phyloP scores from a whole-genome alignment of 2,329 filamentous ascomycete genomes.

The Diaporthe nobilis region DNA sequence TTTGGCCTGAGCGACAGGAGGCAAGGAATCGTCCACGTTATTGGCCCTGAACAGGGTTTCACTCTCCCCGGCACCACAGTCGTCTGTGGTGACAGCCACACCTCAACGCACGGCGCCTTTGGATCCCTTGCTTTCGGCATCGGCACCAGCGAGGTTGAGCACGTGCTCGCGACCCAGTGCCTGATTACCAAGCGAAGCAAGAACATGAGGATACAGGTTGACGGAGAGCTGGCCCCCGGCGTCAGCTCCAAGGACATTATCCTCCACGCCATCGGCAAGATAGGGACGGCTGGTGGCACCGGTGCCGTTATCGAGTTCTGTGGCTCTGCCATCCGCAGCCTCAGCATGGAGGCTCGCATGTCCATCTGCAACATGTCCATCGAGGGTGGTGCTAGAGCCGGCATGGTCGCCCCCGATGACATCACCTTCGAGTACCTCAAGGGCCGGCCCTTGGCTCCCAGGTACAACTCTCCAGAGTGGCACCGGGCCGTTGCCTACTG shows the following conservation, averaged over 20 bases:
- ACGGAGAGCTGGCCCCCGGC: conserved; percentile 89
- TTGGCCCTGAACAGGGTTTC: conserved; percentile 98
- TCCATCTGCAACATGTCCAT: conserved; percentile 99
- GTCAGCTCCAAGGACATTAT: conserved; percentile 98
- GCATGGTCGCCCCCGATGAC: conserved; percentile 97
- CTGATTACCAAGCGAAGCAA: conserved; percentile 95
- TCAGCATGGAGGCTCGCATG: conserved; percentile 98
- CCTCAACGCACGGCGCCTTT: conserved; percentile 97
- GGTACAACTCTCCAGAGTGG: conserved; percentile 88
- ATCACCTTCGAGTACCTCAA: conserved; percentile 96
- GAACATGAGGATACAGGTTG: conserved; percentile 98
- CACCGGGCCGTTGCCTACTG: conserved; percentile 90
- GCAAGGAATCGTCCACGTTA: conserved; percentile 98
- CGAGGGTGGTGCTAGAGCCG: conserved; percentile 93
- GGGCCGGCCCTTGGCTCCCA: conserved; percentile 88
- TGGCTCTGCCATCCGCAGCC: conserved; percentile 87
- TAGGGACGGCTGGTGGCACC: conserved; percentile 95
- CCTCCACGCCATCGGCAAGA: conserved; percentile 91
- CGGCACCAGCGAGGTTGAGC: conserved; percentile 97
- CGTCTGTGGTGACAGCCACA: conserved; percentile 98
- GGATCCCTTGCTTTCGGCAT: conserved; percentile 96
- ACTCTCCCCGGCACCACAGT: conserved; percentile 97
- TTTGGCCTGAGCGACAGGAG: conserved; percentile 97
- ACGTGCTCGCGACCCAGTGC: conserved; percentile 96
- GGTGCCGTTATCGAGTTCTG: conserved; percentile 98